phyloP scores from a whole-genome alignment of 2,329 filamentous ascomycete genomes.

The Colletotrichum incanum region DNA sequence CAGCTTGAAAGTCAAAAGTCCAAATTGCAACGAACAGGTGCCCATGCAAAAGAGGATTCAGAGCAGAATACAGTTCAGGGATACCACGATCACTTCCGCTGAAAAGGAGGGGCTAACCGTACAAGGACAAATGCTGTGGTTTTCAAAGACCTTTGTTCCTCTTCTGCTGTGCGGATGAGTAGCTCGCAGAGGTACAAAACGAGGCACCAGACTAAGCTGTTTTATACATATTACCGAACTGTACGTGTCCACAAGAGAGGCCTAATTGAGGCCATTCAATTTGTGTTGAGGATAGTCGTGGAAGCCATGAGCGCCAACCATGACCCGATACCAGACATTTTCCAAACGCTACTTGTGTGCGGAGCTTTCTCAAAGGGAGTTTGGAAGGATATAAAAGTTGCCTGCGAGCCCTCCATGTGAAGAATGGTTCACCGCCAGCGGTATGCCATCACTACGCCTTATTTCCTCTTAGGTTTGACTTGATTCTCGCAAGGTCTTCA shows the following conservation, averaged over 20 bases:
- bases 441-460: not conserved
- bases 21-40: not conserved
- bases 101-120: not conserved
- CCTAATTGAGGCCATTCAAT: not conserved
- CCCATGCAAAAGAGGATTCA: not conserved
- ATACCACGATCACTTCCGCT: too few species aligned
- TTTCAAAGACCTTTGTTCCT: not conserved
- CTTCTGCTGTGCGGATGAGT: too few species aligned
- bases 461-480: slow-evolving; percentile 58
- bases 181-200: not conserved
- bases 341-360: not conserved
- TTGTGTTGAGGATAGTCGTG: not conserved
- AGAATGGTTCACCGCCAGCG: not conserved
- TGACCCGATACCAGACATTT: not conserved
- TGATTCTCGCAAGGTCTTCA: slow-evolving; percentile 63
- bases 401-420: not conserved
- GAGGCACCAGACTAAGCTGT: not conserved
- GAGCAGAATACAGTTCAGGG: not conserved
- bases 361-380: too few species aligned
- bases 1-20: not conserved
- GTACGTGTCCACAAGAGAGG: not conserved
- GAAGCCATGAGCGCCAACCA: too few species aligned
- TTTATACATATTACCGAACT: not conserved
- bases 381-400: not conserved
- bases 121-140: not conserved